These are phyloP conservation scores for Aspergillus bridgeri DNA, from an alignment of 495 filamentous ascomycete species.

Conservation along the genomic window DNA sequence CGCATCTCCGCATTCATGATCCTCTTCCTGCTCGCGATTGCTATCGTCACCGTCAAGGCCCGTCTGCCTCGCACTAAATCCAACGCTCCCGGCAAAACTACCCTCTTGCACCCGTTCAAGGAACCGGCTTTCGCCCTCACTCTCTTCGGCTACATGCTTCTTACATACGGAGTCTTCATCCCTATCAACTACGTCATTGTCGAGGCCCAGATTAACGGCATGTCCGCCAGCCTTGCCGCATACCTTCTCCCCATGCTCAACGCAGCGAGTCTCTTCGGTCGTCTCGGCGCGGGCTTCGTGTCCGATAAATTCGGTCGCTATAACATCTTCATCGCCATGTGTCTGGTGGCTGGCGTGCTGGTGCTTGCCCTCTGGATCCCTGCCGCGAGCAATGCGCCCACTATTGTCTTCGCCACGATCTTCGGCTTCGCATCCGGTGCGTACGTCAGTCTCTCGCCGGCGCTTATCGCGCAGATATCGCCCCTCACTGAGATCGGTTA, in stretches of 20 bases:
- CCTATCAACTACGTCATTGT: slow-evolving; percentile 29
- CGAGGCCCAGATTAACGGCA: slow-evolving; percentile 17
- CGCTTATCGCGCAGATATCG: slow-evolving; percentile 29
- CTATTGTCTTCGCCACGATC: slow-evolving; percentile 27
- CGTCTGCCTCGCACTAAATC: slow-evolving; percentile 16
- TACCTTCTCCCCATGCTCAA: slow-evolving; percentile 35
- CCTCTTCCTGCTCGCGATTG: slow-evolving; percentile 25
- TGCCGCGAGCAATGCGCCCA: slow-evolving; percentile 13
- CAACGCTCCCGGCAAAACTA: slow-evolving; percentile 5
- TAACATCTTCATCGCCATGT: slow-evolving; percentile 29
- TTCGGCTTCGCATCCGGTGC: slow-evolving; percentile 36
- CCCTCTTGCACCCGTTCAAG: slow-evolving; percentile 42
- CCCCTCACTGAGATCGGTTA: slow-evolving; percentile 24
- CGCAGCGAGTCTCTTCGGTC: slow-evolving; percentile 29
- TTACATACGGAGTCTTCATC: slow-evolving; percentile 39
- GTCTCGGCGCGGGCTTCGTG: slow-evolving; percentile 25
- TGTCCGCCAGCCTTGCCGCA: slow-evolving; percentile 18
- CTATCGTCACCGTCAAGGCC: slow-evolving; percentile 30
- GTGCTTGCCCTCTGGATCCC: slow-evolving; percentile 36
- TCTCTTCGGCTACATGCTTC: slow-evolving; percentile 42
- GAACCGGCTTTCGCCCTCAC: slow-evolving; percentile 28
- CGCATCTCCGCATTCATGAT: slow-evolving; percentile 39
- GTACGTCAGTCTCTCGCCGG: slow-evolving; percentile 26
- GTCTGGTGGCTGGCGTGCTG: slow-evolving; percentile 19
- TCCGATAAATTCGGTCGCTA: slow-evolving; percentile 33